These are phyloP conservation scores for Crithidia expoeki DNA, from an alignment of 208 protist species.

Conservation along the genomic window DNA sequence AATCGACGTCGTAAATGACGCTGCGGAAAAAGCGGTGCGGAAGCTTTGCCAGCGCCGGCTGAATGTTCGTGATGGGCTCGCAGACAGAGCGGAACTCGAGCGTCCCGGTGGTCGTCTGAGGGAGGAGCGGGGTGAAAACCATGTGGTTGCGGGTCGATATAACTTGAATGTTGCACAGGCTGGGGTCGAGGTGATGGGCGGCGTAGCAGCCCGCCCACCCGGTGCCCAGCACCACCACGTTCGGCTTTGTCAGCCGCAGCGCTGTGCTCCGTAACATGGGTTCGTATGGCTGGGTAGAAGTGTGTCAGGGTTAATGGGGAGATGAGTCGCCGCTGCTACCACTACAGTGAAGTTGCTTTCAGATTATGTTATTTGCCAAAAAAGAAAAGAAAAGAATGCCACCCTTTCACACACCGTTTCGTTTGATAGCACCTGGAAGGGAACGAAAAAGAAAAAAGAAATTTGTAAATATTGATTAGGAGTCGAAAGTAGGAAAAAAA, in stretches of 20 bases:
- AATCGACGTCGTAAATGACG: constrained; percentile 83
- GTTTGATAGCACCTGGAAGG: background rate
- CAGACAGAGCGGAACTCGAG: constrained; percentile 91
- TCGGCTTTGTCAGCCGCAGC: constrained; percentile 64
- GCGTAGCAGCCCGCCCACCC: constrained; percentile 92
- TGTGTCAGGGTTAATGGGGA: background rate
- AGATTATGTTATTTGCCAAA: background rate
- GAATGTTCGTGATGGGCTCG: constrained; percentile 86
- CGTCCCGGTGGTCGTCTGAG: constrained; percentile 91
- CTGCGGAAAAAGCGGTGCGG: constrained; percentile 81
- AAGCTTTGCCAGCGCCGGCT: constrained; percentile 80
- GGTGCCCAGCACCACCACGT: constrained; percentile 89
- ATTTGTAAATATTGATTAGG: constrained; percentile 11
- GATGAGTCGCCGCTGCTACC: background rate
- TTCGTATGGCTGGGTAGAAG: background rate
- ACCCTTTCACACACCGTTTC: background rate
- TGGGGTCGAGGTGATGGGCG: constrained; percentile 71
- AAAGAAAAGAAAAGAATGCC: background rate
- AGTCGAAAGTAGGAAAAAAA: background rate
- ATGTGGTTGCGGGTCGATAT: constrained; percentile 93
- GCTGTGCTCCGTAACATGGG: constrained; percentile 40
- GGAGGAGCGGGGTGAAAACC: constrained; percentile 96
- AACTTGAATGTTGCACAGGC: constrained; percentile 85
- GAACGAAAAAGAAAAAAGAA: constrained; percentile 12
- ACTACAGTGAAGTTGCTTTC: background rate